Evolutionary conservation across 2,329 filamentous ascomycete genomes (phyloP).

Genomic region (Colletotrichum godetiae): DNA sequence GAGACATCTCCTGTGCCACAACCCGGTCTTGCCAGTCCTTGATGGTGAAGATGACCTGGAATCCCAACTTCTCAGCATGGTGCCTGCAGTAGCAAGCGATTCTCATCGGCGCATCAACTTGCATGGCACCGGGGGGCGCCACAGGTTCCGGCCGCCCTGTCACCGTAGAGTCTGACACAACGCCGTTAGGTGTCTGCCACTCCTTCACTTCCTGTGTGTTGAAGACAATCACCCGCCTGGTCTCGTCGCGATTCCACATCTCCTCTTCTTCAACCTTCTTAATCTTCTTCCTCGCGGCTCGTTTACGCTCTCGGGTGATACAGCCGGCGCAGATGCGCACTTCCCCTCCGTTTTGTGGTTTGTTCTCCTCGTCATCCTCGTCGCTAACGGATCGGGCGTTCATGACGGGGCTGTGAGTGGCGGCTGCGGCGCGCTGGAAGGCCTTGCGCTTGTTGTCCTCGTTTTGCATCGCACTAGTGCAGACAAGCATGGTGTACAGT

Average conservation of each 20-base stretch:
- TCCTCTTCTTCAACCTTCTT: constrained; percentile 95
- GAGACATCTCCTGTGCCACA: constrained; percentile 85
- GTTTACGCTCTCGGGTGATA: constrained; percentile 89
- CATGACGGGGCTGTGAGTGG: constrained; percentile 45
- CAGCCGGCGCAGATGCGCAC: constrained; percentile 94
- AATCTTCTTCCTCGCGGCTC: constrained; percentile 90
- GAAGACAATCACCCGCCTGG: constrained; percentile 87
- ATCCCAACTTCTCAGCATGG: constrained; percentile 92
- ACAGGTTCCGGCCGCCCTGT: constrained; percentile 58
- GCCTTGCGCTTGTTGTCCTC: constrained; percentile 74
- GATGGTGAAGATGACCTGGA: constrained; percentile 93
- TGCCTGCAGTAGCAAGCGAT: constrained; percentile 98
- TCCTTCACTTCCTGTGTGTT: constrained; percentile 90
- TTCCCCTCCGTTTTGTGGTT: constrained; percentile 89
- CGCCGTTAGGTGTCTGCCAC: constrained; percentile 69
- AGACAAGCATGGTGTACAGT: constrained; percentile 84
- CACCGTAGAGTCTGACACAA: constrained; percentile 51
- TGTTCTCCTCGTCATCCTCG: constrained; percentile 72
- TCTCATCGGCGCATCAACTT: constrained; percentile 90
- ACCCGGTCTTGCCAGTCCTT: constrained; percentile 83
- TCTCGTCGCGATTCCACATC: constrained; percentile 84
- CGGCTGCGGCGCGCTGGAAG: constrained; percentile 66
- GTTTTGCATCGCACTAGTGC: constrained; percentile 90
- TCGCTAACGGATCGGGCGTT: constrained; percentile 47
- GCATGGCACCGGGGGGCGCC: constrained; percentile 68